Conservation (phyloP, 345 rosid genomes). For the Rubroshorea leprosula region DNA sequence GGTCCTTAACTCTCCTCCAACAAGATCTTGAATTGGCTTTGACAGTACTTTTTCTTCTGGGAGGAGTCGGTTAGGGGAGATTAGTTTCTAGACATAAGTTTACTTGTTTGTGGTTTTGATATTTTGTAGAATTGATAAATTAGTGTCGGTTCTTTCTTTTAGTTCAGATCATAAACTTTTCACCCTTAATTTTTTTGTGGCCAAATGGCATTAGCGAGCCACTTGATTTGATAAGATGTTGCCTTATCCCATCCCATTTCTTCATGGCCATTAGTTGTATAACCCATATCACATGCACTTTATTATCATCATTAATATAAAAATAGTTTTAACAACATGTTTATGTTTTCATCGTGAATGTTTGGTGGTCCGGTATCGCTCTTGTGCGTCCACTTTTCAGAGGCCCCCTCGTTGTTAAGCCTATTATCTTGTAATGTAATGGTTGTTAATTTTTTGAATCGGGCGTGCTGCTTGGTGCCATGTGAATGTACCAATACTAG, state of each 20-base stretch:
- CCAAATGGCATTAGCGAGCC: background rate
- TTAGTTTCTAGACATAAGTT: slow-evolving; percentile 23
- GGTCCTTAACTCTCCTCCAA: background rate
- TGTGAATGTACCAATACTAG: too few species aligned
- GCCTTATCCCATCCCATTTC: slow-evolving; percentile 7
- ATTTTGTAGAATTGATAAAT: slow-evolving; percentile 22
- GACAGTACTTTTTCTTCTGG: slow-evolving; percentile 5
- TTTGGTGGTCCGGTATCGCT: background rate
- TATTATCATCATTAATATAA: background rate
- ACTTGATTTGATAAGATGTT: slow-evolving; percentile 3
- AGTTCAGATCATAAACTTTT: slow-evolving; percentile 9
- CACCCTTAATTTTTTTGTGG: background rate
- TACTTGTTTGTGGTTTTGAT: slow-evolving; percentile 14
- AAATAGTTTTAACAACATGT: slow-evolving; percentile 12
- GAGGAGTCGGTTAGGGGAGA: slow-evolving; percentile 20
- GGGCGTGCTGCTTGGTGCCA: too few species aligned
- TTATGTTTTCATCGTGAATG: background rate
- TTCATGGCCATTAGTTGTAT: slow-evolving; percentile 18
- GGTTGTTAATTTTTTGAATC: too few species aligned
- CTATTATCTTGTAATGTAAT: too few species aligned
- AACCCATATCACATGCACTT: slow-evolving; percentile 2
- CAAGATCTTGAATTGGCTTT: slow-evolving; percentile 10
- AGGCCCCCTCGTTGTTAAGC: too few species aligned
- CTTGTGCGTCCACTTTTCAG: too few species aligned
- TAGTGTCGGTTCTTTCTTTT: slow-evolving; percentile 20